These are phyloP conservation scores for Phytophthora cactorum DNA, from an alignment of 352 stramenopile species.

Conservation along the genomic window DNA sequence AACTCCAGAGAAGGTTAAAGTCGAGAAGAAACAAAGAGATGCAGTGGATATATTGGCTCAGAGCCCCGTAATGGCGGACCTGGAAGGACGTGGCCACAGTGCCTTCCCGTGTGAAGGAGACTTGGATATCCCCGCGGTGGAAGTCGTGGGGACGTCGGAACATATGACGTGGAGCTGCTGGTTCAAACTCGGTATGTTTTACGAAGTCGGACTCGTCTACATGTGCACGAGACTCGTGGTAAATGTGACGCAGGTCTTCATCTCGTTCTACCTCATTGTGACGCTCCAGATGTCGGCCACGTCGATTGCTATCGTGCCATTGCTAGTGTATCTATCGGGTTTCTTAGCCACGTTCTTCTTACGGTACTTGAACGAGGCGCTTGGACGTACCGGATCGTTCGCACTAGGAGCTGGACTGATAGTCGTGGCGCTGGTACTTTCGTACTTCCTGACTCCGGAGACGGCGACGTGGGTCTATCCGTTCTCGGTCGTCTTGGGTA, in stretches of 20 bases:
- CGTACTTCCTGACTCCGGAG: slow-evolving; percentile 64
- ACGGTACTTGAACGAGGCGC: slow-evolving; percentile 73
- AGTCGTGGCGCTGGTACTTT: slow-evolving; percentile 52
- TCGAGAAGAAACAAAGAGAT: slow-evolving; percentile 18
- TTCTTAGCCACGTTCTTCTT: slow-evolving; percentile 84
- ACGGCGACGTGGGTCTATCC: slow-evolving; percentile 77
- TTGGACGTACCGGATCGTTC: slow-evolving; percentile 78
- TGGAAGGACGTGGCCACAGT: slow-evolving; percentile 46
- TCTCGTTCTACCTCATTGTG: slow-evolving; percentile 88
- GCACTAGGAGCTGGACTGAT: slow-evolving; percentile 62
- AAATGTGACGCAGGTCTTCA: slow-evolving; percentile 89
- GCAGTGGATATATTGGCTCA: slow-evolving; percentile 37
- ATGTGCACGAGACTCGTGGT: slow-evolving; percentile 89
- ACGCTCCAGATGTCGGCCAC: slow-evolving; percentile 87
- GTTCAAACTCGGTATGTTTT: slow-evolving; percentile 86
- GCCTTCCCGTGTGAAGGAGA: slow-evolving; percentile 61
- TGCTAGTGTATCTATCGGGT: slow-evolving; percentile 85
- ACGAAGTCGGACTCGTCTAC: slow-evolving; percentile 86
- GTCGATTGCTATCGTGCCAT: slow-evolving; percentile 83
- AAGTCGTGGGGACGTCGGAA: slow-evolving; percentile 29
- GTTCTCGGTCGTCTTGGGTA: slow-evolving; percentile 74
- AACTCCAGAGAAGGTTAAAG: slow-evolving; percentile 64
- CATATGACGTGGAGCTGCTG: slow-evolving; percentile 81
- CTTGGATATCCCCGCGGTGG: slow-evolving; percentile 40
- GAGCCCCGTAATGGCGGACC: slow-evolving; percentile 67